Conservation (phyloP, 2,329 filamentous ascomycete species). For the Penicillium sp. region DNA sequence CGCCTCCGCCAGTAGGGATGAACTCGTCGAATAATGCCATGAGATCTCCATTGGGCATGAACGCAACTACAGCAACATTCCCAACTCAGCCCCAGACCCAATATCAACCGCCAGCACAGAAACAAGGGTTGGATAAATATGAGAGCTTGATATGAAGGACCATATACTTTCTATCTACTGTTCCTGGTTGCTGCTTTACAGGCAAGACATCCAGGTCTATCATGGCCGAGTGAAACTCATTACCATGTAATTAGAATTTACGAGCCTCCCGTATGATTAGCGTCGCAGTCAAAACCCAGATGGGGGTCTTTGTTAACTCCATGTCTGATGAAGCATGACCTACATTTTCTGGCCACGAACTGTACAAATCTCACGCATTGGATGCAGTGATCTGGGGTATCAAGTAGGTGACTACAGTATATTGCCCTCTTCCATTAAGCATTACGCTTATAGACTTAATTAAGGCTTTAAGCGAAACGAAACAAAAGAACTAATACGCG, state of each 20-base stretch:
- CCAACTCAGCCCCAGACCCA: constrained; percentile 22
- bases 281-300: background rate
- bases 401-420: no score
- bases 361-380: no score
- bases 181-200: background rate
- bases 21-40: constrained; percentile 22
- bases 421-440: no score
- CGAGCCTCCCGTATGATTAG: background rate
- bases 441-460: no score
- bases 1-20: constrained; percentile 35
- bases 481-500: no score
- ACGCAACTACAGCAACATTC: constrained; percentile 22
- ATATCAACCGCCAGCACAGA: constrained; percentile 29
- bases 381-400: no score
- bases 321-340: background rate
- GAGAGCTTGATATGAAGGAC: constrained; percentile 54
- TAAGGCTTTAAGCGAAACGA: no score
- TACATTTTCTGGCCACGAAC: no score
- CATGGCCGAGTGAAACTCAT: background rate
- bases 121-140: constrained; percentile 55
- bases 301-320: background rate
- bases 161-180: background rate
- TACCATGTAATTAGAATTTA: background rate
- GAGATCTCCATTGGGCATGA: constrained; percentile 13
- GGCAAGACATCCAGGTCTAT: background rate